Evolutionary conservation across 164 flowering plant genomes (phyloP).

Genomic region (Macadamia tetraphylla): DNA sequence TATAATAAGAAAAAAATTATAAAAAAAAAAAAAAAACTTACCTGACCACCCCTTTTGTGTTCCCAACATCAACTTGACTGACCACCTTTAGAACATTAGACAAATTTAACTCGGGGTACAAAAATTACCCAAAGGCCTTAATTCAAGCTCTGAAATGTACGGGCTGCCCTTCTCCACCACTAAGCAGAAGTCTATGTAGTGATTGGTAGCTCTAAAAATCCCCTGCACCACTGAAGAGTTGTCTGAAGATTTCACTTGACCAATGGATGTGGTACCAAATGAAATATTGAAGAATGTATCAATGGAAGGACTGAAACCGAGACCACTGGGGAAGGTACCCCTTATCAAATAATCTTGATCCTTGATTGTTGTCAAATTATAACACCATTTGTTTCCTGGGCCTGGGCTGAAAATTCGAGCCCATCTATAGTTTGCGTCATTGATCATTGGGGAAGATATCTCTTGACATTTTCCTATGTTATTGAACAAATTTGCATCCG

Average conservation of each 20-base stretch:
- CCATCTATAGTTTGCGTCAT: constrained; percentile 11
- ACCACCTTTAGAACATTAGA: constrained; percentile 37
- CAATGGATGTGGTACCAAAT: constrained; percentile 31
- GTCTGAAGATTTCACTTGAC: constrained; percentile 24
- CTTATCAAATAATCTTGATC: constrained; percentile 44
- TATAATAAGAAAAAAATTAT: no score
- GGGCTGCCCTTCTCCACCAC: constrained; percentile 34
- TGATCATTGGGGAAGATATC: constrained; percentile 10
- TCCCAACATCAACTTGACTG: constrained; percentile 39
- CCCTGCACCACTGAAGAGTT: constrained; percentile 37
- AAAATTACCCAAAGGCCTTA: constrained; percentile 39
- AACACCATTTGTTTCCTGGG: constrained; percentile 44
- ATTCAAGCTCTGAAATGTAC: constrained; percentile 48
- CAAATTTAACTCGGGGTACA: constrained; percentile 19
- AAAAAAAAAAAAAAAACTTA: constrained; percentile 10
- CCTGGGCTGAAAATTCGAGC: constrained; percentile 26
- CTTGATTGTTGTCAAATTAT: constrained; percentile 35
- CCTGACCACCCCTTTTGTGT: constrained; percentile 30
- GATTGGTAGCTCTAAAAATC: constrained; percentile 32
- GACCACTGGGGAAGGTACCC: constrained; percentile 38
- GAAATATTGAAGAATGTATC: constrained; percentile 26
- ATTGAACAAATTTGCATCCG: constrained; percentile 36
- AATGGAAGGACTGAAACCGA: background rate
- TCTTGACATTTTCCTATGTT: constrained; percentile 22
- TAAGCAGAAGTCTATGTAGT: constrained; percentile 42